Base-by-base conservation (phyloP, 208 protist species). In the Lotmaria passim region DNA sequence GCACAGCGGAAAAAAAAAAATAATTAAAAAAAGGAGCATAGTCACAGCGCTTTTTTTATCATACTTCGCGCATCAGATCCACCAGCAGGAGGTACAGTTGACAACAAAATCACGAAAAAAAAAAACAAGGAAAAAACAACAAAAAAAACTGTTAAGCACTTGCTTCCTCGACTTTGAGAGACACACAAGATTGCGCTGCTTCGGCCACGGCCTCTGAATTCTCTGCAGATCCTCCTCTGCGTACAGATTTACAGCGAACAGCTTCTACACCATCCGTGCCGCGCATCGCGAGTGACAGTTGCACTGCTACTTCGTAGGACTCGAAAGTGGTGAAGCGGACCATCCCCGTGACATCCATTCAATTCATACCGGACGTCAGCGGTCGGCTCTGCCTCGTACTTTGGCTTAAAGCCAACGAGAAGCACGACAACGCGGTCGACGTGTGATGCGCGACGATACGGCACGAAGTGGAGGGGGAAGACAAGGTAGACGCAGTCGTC, bases 321-420 rank as follows among this genome's bases (percentile, higher is more conserved):
- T 61, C 56, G 19, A 47, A 61, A 12, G n/a, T 61, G 12, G 56
- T 61, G 23, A 61, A 61, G 4, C 17, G 34, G 21, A 61, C 48
- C 11, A 61, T 10, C 56, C 56, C 44, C 34, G 34, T 38, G 23
- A 34, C 56, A 2, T 11, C n/a, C 36, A 47, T 11, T 39, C 39
- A 63, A 39, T 51, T 47, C 57, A 51, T 63, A 26, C 57, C 38
- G 24, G 36, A 51, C 31, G 39, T 43, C 8, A 51, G 39, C 24
- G 34, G 28, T 12, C 39, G 57, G 36, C 39, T 63, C 57, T 38
- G 57, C 57, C 34, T 63, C 15, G 41, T 21, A 28, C 28, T 30
- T 7, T 50, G 24, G 28, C 39, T 63, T 8, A 17, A 8, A 8
- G 26, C 36, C 26, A 59, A 41, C 26, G 41, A 48, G 41, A 26